These are phyloP conservation scores for Polygonum maritimum DNA, from an alignment of 148 eudicot species.

Conservation along the genomic window DNA sequence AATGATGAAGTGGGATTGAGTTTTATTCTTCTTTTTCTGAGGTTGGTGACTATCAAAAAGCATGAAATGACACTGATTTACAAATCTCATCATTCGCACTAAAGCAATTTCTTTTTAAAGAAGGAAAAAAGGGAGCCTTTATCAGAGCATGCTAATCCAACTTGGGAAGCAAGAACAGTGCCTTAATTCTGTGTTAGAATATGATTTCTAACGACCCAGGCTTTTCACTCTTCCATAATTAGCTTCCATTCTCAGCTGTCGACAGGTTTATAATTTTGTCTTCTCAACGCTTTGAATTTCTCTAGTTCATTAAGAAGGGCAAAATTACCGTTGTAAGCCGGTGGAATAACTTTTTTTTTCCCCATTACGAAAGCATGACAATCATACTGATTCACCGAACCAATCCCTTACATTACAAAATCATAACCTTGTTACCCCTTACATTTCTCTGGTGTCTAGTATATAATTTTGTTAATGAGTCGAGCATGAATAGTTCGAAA, in stretches of 20 bases:
- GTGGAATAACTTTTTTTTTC: neutral
- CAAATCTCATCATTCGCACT: conserved; percentile 3
- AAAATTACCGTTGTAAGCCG: neutral
- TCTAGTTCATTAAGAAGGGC: neutral
- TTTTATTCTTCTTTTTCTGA: neutral
- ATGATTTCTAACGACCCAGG: conserved; percentile 4
- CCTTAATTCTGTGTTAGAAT: neutral
- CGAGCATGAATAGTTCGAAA: too few species aligned
- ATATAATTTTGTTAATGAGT: too few species aligned
- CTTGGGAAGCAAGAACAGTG: conserved; percentile 10
- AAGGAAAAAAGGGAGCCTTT: neutral
- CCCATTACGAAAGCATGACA: neutral
- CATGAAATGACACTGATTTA: conserved; percentile 6
- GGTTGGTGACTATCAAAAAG: neutral
- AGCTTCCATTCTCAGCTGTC: neutral
- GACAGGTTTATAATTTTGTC: neutral
- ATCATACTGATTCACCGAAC: too few species aligned
- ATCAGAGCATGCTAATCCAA: conserved; percentile 10
- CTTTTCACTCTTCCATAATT: neutral
- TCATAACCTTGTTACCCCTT: too few species aligned
- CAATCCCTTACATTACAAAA: too few species aligned
- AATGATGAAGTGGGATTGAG: conserved; percentile 6
- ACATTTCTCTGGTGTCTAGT: too few species aligned
- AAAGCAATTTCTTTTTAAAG: neutral
- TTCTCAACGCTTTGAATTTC: neutral